Evolutionary conservation across 495 filamentous ascomycete genomes (phyloP).

Genomic region (Xylaria venustula): DNA sequence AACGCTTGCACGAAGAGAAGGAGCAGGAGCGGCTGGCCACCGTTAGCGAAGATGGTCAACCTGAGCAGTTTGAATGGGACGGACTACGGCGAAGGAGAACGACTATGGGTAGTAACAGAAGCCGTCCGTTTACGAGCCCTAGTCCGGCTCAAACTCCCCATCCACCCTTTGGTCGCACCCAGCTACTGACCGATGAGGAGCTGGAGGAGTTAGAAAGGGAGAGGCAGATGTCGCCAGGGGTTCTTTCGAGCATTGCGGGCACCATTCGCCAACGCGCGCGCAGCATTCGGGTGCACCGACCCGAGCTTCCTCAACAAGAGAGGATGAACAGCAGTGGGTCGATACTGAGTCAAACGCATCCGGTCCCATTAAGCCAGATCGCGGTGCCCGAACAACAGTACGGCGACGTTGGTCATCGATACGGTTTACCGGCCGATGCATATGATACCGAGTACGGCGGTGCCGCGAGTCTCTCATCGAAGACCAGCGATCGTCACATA

Average conservation of each 20-base stretch:
- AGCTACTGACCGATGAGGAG: slow-evolving; percentile 66
- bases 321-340: slow-evolving; percentile 18
- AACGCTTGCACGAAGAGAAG: slow-evolving; percentile 75
- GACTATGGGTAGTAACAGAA: slow-evolving; percentile 49
- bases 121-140: slow-evolving; percentile 34
- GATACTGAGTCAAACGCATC: slow-evolving; percentile 52
- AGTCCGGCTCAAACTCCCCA: slow-evolving; percentile 53
- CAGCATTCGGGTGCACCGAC: slow-evolving; percentile 46
- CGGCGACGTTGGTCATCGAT: slow-evolving; percentile 38
- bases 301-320: slow-evolving; percentile 34
- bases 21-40: slow-evolving; percentile 68
- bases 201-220: slow-evolving; percentile 54
- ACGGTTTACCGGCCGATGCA: slow-evolving; percentile 20
- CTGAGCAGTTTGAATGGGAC: slow-evolving; percentile 79
- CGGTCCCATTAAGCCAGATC: slow-evolving; percentile 61
- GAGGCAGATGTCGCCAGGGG: slow-evolving; percentile 45
- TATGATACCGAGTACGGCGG: slow-evolving; percentile 40
- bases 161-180: slow-evolving; percentile 85
- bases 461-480: slow-evolving; percentile 32
- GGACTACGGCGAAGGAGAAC: slow-evolving; percentile 84
- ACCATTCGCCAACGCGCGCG: slow-evolving; percentile 57
- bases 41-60: slow-evolving; percentile 61
- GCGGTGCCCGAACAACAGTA: slow-evolving; percentile 53
- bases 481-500: slow-evolving; percentile 36
- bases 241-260: slow-evolving; percentile 58